Percentiles rank a stretch among this genome's conserved stretches.
phyloP scores from a whole-genome alignment of 2,329 filamentous ascomycete genomes.

The Zelopaecilomyces penicillatus region DNA sequence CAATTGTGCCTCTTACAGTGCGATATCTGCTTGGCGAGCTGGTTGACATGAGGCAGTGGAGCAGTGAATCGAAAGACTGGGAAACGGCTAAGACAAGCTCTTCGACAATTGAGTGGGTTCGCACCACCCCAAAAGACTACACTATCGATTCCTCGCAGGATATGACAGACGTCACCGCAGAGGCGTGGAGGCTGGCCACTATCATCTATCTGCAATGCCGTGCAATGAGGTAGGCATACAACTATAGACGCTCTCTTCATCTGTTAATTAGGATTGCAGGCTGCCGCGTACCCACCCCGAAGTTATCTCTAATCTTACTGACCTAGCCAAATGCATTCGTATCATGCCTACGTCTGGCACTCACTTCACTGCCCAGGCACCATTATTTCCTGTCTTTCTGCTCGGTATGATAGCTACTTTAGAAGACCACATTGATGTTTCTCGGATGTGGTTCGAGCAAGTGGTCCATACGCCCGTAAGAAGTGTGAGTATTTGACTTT shows the following conservation, averaged over 20 bases:
- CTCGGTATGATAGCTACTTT: slow-evolving; percentile 27
- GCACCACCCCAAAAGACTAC: slow-evolving; percentile 13
- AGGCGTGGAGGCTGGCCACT: slow-evolving; percentile 32
- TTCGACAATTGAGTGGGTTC: slow-evolving; percentile 23
- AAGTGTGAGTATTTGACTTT: slow-evolving; percentile 25
- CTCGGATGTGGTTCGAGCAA: slow-evolving; percentile 26
- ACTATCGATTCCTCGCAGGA: slow-evolving; percentile 19
- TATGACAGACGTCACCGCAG: slow-evolving; percentile 34
- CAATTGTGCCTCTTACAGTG: slow-evolving; percentile 23
- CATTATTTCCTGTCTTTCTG: slow-evolving; percentile 33
- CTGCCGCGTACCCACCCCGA: slow-evolving; percentile 29
- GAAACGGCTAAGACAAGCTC: slow-evolving; percentile 10
- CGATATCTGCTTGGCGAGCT: slow-evolving; percentile 20
- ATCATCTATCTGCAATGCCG: slow-evolving; percentile 32
- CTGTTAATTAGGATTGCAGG: slow-evolving; percentile 12
- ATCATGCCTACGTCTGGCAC: slow-evolving; percentile 34
- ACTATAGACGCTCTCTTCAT: background rate
- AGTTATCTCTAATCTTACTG: slow-evolving; percentile 22
- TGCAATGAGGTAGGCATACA: slow-evolving; percentile 22
- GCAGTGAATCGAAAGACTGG: slow-evolving; percentile 19
- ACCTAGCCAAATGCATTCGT: slow-evolving; percentile 28
- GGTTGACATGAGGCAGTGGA: slow-evolving; percentile 27
- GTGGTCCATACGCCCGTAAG: slow-evolving; percentile 29
- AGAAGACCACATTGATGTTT: slow-evolving; percentile 19
- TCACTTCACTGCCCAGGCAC: slow-evolving; percentile 33